Evolutionary conservation across 1,284 basidiomycete genomes (phyloP), one percentile per base, ranked within the genome.

Genomic region (Volvariella volvacea): DNA sequence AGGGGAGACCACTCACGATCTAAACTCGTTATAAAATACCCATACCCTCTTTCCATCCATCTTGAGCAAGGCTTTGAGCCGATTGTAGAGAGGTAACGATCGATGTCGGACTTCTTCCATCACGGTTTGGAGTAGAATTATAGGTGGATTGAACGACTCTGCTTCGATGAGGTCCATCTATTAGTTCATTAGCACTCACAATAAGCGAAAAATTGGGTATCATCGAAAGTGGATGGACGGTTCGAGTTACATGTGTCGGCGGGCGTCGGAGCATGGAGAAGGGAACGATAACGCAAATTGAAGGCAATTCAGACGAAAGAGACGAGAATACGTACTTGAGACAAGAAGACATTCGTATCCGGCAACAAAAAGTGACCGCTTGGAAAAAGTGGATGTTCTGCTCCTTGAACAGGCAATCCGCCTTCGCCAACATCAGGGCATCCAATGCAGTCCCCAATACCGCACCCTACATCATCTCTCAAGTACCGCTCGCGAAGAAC

Each of bases 401-500:
- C 76, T 4, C 83, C 83, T 2, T 61, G 53, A 17, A 55, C 55
- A 34, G 78, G 82, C 17, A 82, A 71, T 39, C 64, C 62, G 21
- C 70, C 65, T 38, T 59, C 49, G 14, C 56, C 43, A 15, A 55
- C 51, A 22, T 65, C 67, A 12, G 64, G 52, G 45, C 90, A 93
- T 41, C 77, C 60, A 38, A 69, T 63, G 64, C 93, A 97, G 32
- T 68, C 70, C 40, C 78, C 68, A 21, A 92, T 80, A 1, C 94
- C 94, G 61, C 96, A 99, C n/a, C 80, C 77, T 28, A 98, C 87
- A 59, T 98, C 93, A 54, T 92, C 85, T 32, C 96, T 78, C 2
- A 98, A 80, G 65, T 99, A 99, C 50, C 93, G 74, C 66, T 99
- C 95, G 33, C 93, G 78, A n/a, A 98, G 71, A 45, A 98, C 93